Evolutionary conservation across 2,329 filamentous ascomycete genomes (phyloP).

Genomic region (Fusarium torreyae): DNA sequence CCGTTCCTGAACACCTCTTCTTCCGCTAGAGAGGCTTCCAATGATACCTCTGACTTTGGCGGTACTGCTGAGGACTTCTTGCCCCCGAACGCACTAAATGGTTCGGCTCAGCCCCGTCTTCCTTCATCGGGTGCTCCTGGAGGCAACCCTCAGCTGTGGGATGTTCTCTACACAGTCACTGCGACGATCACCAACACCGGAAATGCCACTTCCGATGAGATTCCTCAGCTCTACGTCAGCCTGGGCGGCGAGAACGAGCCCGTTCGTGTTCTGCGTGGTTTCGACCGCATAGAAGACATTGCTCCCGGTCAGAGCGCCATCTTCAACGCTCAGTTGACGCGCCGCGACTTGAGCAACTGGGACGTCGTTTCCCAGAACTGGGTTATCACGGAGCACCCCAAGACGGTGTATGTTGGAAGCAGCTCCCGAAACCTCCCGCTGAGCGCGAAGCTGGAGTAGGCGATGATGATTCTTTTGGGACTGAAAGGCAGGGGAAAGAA

Average conservation of each 20-base stretch:
- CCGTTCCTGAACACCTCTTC: slow-evolving; percentile 79
- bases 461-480: background rate
- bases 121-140: slow-evolving; percentile 70
- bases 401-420: slow-evolving; percentile 69
- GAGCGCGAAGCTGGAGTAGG: slow-evolving; percentile 35
- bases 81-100: slow-evolving; percentile 71
- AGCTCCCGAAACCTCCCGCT: slow-evolving; percentile 70
- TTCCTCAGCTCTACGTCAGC: slow-evolving; percentile 83
- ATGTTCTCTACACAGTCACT: slow-evolving; percentile 77
- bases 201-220: slow-evolving; percentile 74
- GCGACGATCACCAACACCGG: slow-evolving; percentile 82
- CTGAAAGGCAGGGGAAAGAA: background rate
- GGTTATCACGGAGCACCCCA: slow-evolving; percentile 70
- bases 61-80: slow-evolving; percentile 70
- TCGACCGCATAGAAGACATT: slow-evolving; percentile 80
- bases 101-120: slow-evolving; percentile 69
- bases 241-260: slow-evolving; percentile 85
- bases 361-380: slow-evolving; percentile 86
- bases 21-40: slow-evolving; percentile 68
- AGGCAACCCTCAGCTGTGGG: slow-evolving; percentile 76
- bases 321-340: slow-evolving; percentile 79
- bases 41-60: slow-evolving; percentile 71
- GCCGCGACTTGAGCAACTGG: slow-evolving; percentile 92
- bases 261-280: slow-evolving; percentile 78
- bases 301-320: slow-evolving; percentile 75